phyloP scores from a whole-genome alignment of 305 asterid genomes.

The Plantago coronopus region DNA sequence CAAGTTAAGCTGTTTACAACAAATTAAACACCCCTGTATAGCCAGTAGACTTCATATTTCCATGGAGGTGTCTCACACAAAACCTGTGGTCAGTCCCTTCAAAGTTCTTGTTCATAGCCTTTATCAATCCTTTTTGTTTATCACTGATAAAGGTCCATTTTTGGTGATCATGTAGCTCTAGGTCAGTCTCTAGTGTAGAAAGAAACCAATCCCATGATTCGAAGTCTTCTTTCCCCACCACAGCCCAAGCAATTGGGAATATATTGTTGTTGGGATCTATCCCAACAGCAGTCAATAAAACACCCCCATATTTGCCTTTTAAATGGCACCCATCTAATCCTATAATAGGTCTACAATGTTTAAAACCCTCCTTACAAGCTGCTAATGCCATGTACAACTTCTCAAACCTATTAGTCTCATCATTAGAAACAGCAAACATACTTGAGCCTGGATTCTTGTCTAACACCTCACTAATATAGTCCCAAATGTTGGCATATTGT shows the following conservation, averaged over 20 bases:
- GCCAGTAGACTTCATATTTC: background rate
- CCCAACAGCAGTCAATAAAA: background rate
- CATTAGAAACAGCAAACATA: background rate
- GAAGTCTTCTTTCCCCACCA: background rate
- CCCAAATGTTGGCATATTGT: background rate
- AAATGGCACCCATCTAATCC: background rate
- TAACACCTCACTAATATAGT: background rate
- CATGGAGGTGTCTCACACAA: background rate
- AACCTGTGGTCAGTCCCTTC: background rate
- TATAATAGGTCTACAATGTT: background rate
- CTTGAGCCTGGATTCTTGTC: background rate
- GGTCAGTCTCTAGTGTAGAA: background rate
- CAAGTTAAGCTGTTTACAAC: no score
- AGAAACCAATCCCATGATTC: background rate
- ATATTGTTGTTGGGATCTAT: background rate
- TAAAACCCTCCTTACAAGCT: background rate
- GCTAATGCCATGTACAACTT: background rate
- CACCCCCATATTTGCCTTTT: background rate
- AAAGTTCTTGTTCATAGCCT: background rate
- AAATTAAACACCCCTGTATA: background rate
- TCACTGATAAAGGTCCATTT: background rate
- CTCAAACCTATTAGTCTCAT: background rate
- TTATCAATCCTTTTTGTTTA: background rate
- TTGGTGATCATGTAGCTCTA: background rate
- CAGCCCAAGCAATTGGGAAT: slow-evolving; percentile 4